Percentiles rank a stretch among this genome's conserved stretches.
These are phyloP conservation scores for Marsdenia floribunda DNA, from an alignment of 257 asterid genomes.

Conservation along the genomic window DNA sequence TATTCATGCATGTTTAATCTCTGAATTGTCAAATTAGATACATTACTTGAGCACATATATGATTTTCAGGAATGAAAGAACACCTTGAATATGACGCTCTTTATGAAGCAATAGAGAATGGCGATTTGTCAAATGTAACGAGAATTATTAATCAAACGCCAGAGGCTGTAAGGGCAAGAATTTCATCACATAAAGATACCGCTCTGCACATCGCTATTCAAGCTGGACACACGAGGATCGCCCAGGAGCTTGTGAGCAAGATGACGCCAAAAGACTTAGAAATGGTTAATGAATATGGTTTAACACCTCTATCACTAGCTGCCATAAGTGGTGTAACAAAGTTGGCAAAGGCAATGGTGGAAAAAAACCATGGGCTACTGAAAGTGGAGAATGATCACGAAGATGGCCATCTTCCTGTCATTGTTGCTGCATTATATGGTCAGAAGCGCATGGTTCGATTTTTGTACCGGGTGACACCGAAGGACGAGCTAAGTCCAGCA, in stretches of 20 bases:
- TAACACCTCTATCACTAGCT: conserved; percentile 33
- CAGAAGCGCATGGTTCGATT: conserved; percentile 29
- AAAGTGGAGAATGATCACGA: conserved; percentile 21
- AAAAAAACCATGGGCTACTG: conserved; percentile 20
- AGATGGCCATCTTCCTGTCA: conserved; percentile 48
- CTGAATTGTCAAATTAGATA: too few relatives aligned
- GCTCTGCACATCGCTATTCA: conserved; percentile 41
- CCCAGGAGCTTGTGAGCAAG: conserved; percentile 18
- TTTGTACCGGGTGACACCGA: conserved; percentile 28
- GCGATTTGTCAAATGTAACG: conserved; percentile 9
- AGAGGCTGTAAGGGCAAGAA: conserved; percentile 22
- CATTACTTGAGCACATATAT: too few relatives aligned
- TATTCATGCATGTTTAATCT: too few relatives aligned
- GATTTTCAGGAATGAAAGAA: conserved; percentile 20
- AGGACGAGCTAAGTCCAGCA: conserved; percentile 22
- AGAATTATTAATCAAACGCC: not conserved
- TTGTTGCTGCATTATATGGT: conserved; percentile 38
- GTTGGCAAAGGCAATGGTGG: conserved; percentile 29
- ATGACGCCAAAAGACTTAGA: conserved; percentile 28
- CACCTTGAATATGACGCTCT: conserved; percentile 16
- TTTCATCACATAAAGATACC: conserved; percentile 35
- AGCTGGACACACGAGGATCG: conserved; percentile 28
- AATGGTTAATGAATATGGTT: conserved; percentile 29
- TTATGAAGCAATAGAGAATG: conserved; percentile 29
- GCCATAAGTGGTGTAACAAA: conserved; percentile 29